Evolutionary conservation across 148 eudicot genomes (phyloP), one percentile per base, ranked within the genome.

Genomic region (Talinum fruticosum): DNA sequence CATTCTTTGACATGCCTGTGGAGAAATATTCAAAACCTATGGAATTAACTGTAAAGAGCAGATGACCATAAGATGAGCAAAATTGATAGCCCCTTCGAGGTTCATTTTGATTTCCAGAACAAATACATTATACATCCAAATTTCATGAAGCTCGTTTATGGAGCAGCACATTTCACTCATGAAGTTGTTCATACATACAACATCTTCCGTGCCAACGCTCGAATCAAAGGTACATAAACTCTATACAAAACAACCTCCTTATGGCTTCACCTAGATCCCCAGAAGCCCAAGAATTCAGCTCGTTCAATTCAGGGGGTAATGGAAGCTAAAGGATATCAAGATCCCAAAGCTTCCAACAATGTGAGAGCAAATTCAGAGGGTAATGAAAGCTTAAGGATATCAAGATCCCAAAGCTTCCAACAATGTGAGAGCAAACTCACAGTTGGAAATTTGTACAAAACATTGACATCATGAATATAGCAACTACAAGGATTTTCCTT

Each of bases 381-480:
- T 41, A 41, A 41, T 41, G 47, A 14, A 41, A 41, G 47, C 47
- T 37, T 1, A 47, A 15, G 53, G n/a, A 47, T 47, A 12, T 47
- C 53, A 47, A 47, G 53, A 47, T 47, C 53, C 57, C 21, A 51
- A 51, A 51, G 57, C 4, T 51, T 51, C 19, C 57, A 51, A 41
- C 8, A 41, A 41, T 18, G n/a, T 51, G 57, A 51, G 57, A 51
- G 23, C 57, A 51, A 19, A 51, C 57, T 51, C 23, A 51, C 23
- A 51, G 21, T 19, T 51, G 23, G 23, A 49, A 69, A 69, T 37
- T 21, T 45, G 24, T 72, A 72, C 74, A 72, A 30, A 72, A 30
- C 23, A 44, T 28, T 21, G 36, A 29, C 35, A 12, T 45, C 29
- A 2, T 6, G 2, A 45, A 41, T 26, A 41, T 2, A 12, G 21